Conservation (phyloP, 2,329 filamentous ascomycete species). For the Talaromyces sp. region DNA sequence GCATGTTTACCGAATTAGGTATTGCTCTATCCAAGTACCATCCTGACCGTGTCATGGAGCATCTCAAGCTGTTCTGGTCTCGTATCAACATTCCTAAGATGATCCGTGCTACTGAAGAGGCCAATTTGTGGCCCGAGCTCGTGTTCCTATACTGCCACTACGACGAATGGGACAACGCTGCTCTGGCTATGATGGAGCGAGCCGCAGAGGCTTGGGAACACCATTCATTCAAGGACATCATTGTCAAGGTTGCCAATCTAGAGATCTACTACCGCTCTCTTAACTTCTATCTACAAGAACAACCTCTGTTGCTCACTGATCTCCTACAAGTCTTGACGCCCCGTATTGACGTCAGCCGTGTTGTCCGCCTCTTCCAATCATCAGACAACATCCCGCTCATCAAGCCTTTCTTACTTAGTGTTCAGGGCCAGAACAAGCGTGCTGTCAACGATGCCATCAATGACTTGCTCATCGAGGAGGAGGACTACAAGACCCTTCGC, state of each 20-base stretch:
- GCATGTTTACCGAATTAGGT: slow-evolving; percentile 90
- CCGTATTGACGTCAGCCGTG: slow-evolving; percentile 94
- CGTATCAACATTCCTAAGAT: slow-evolving; percentile 97
- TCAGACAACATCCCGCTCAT: slow-evolving; percentile 97
- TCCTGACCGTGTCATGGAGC: slow-evolving; percentile 94
- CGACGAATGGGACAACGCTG: slow-evolving; percentile 96
- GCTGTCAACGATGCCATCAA: slow-evolving; percentile 98
- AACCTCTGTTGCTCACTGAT: slow-evolving; percentile 92
- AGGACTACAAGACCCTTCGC: slow-evolving; percentile 96
- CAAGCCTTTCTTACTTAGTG: slow-evolving; percentile 96
- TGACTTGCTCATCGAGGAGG: slow-evolving; percentile 94
- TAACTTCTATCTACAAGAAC: slow-evolving; percentile 96
- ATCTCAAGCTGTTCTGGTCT: slow-evolving; percentile 97
- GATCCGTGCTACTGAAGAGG: slow-evolving; percentile 88
- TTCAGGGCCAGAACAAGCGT: slow-evolving; percentile 96
- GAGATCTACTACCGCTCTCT: slow-evolving; percentile 98
- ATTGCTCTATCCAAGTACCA: slow-evolving; percentile 93
- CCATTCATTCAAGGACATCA: slow-evolving; percentile 98
- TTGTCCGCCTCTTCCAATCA: slow-evolving; percentile 98
- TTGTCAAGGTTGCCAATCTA: slow-evolving; percentile 95
- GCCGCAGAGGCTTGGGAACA: slow-evolving; percentile 98
- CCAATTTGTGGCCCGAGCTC: slow-evolving; percentile 93
- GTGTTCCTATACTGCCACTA: slow-evolving; percentile 99
- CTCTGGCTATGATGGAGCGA: slow-evolving; percentile 95
- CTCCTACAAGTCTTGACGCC: slow-evolving; percentile 86